Conservation (phyloP, 495 filamentous ascomycete genomes). For the Neurospora tetraspora region DNA sequence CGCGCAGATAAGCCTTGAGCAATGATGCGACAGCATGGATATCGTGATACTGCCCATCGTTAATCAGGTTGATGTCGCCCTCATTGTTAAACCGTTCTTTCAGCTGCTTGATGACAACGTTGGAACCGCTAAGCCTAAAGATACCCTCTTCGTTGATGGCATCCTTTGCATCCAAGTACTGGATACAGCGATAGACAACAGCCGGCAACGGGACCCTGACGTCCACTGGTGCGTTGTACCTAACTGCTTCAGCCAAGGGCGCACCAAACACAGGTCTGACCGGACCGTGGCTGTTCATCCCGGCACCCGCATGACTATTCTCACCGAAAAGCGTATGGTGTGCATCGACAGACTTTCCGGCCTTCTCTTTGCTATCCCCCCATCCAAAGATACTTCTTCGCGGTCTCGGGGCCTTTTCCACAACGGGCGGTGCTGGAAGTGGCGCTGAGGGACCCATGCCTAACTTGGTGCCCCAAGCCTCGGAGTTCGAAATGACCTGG, state of each 20-base stretch:
- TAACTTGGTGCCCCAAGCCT: constrained; percentile 73
- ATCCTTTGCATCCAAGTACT: constrained; percentile 79
- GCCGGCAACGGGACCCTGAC: constrained; percentile 68
- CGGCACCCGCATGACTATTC: constrained; percentile 11
- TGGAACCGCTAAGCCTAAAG: constrained; percentile 90
- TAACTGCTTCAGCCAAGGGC: constrained; percentile 76
- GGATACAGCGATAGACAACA: constrained; percentile 94
- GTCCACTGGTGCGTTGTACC: constrained; percentile 63
- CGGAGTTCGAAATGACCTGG: constrained; percentile 74
- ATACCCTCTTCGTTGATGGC: constrained; percentile 88
- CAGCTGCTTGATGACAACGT: constrained; percentile 82
- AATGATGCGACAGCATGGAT: constrained; percentile 93
- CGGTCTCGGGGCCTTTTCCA: constrained; percentile 71
- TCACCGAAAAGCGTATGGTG: constrained; percentile 35
- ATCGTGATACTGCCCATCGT: constrained; percentile 80
- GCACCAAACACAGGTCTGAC: constrained; percentile 77
- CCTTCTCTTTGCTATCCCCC: constrained; percentile 37
- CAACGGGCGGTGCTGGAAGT: constrained; percentile 39
- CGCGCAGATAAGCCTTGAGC: constrained; percentile 87
- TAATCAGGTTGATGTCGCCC: constrained; percentile 81
- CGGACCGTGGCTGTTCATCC: constrained; percentile 38
- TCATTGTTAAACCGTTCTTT: constrained; percentile 89
- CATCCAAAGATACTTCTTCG: constrained; percentile 86
- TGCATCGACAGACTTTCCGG: constrained; percentile 37
- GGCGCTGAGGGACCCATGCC: constrained; percentile 15